Base-by-base conservation (phyloP, 139 green algal genomes). In the Coelastrella sp. region DNA sequence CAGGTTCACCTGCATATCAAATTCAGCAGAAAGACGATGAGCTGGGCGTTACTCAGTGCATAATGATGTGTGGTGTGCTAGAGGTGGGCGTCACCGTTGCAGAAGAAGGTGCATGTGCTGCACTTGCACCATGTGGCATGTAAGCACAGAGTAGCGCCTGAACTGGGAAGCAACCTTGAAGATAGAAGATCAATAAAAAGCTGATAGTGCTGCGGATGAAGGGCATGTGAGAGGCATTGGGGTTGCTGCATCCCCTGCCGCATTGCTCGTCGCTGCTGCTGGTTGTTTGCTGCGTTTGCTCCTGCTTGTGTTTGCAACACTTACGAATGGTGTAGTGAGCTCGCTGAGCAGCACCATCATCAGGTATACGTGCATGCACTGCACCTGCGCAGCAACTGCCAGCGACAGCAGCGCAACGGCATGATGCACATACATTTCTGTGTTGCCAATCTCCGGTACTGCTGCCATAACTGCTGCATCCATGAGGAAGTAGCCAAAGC, bases 361-460 rank as follows among this genome's bases (percentile, higher is more conserved):
- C 0, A 90, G 73, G 17, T 90, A 90, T 12, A 90, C 74, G 15
- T 90, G 85, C 85, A 90, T 68, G n/a, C 25, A 63, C 8, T 59
- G 58, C 73, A 90, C 73, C 8, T 90, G 85, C 7, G 85, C 85
- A 4, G 73, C 73, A 22, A 90, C 74, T 27, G 25, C 24, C 73
- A 90, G 73, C 11, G 85, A 90, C 25, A 90, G 73, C 24, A 90
- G 74, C n/a, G 85, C 22, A 25, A 90, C 72, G 9, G 68, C 85
- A 73, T 90, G 85, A 24, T 90, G 85, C 7, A 90, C 49, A 65
- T 63, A 83, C 73, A 90, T 65, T 73, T 90, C 85, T 15, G 27
- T 83, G 5, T 7, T 75, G 22, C 20, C 73, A 24, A 90, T 83
- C 58, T 80, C 74, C 4, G 73, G 70, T 11, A 84, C 58, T 25